Conservation (phyloP, 108 stramenopile species). For the Mayamaea pseudoterrestris region DNA sequence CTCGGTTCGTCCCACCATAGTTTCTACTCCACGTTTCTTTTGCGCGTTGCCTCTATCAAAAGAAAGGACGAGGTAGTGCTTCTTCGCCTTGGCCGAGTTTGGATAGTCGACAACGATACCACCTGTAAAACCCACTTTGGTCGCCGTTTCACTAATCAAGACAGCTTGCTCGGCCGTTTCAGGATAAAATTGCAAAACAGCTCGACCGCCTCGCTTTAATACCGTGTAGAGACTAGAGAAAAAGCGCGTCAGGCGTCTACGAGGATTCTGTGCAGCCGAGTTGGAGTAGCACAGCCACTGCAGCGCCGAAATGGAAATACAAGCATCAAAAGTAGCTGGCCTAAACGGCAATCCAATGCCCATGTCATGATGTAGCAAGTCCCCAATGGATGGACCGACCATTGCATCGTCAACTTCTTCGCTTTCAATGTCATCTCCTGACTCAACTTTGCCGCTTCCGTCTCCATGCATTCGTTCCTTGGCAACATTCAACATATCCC, state of each 20-base stretch:
- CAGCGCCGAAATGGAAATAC: slow-evolving; percentile 94
- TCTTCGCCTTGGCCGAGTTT: slow-evolving; percentile 98
- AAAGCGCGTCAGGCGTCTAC: slow-evolving; percentile 83
- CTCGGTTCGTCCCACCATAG: slow-evolving; percentile 11
- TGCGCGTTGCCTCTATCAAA: slow-evolving; percentile 72
- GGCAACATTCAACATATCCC: slow-evolving; percentile 96
- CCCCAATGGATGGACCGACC: slow-evolving; percentile 46
- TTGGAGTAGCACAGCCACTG: slow-evolving; percentile 99
- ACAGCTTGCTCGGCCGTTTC: slow-evolving; percentile 93
- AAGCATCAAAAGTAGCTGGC: slow-evolving; percentile 97
- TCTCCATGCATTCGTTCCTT: slow-evolving; percentile 71
- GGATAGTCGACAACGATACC: slow-evolving; percentile 99
- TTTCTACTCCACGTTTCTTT: slow-evolving; percentile 5
- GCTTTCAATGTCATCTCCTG: slow-evolving; percentile 17
- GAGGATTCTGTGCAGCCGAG: slow-evolving; percentile 76
- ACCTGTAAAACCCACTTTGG: slow-evolving; percentile 89
- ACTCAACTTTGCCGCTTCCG: slow-evolving; percentile 6
- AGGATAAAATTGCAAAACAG: slow-evolving; percentile 99
- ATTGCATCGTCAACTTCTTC: slow-evolving; percentile 17
- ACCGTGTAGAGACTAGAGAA: slow-evolving; percentile 92
- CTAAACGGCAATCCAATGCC: slow-evolving; percentile 98
- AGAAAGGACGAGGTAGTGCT: slow-evolving; percentile 94
- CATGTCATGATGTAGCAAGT: slow-evolving; percentile 92
- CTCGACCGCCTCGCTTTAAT: slow-evolving; percentile 84
- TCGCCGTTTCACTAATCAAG: slow-evolving; percentile 88